These are phyloP conservation scores for Acephala macrosclerotiorum DNA, from an alignment of 2,329 filamentous ascomycete genomes.

Conservation along the genomic window DNA sequence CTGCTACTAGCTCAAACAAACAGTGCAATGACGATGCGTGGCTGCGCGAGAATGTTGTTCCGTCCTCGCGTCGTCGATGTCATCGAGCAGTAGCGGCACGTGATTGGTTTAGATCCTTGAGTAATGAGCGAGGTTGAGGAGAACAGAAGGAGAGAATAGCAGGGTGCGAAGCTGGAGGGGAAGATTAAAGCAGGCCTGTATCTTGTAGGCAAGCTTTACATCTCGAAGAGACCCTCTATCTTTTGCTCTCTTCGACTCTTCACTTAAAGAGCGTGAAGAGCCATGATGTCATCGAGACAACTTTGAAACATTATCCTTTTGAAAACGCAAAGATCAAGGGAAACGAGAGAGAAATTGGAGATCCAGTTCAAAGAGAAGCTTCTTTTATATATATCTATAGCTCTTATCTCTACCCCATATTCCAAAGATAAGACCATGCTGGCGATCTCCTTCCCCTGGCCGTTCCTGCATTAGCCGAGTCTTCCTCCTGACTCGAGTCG, in stretches of 20 bases:
- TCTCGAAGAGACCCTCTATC: background rate
- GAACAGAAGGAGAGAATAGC: background rate
- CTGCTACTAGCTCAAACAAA: background rate
- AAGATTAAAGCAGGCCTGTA: background rate
- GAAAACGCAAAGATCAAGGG: background rate
- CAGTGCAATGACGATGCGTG: background rate
- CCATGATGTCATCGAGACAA: background rate
- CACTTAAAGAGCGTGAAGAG: background rate
- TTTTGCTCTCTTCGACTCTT: background rate
- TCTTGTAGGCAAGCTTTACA: background rate
- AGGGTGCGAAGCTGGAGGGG: background rate
- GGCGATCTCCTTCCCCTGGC: background rate
- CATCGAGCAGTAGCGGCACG: slow-evolving; percentile 1
- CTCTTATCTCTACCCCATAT: slow-evolving; percentile 7
- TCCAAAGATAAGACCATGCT: background rate
- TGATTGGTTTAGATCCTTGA: background rate
- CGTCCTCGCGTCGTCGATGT: background rate
- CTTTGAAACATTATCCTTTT: background rate
- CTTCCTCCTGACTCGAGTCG: background rate
- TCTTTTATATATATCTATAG: background rate
- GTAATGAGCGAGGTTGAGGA: no score
- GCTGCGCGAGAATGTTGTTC: background rate
- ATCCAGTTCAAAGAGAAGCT: background rate
- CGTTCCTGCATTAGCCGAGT: slow-evolving; percentile 9
- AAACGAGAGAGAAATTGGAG: background rate